A percentile compares a stretch with the other conserved stretches of the same genome.
phyloP scores from a whole-genome alignment of 108 stramenopile genomes.

The Cyclotella atomus region DNA sequence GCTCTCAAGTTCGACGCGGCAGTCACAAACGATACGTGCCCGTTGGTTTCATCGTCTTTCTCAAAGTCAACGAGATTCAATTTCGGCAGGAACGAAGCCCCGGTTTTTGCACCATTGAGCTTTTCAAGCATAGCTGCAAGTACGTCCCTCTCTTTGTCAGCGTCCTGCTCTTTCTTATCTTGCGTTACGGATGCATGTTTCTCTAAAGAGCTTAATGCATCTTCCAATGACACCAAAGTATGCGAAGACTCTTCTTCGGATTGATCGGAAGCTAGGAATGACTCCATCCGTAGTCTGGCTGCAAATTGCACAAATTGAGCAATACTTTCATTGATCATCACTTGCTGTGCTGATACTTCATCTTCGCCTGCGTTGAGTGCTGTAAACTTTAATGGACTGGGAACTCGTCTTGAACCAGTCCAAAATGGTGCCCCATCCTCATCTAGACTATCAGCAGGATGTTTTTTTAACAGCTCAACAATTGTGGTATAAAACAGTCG shows the following conservation, averaged over 20 bases:
- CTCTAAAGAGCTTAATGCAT: constrained; percentile 40
- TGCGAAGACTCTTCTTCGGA: constrained; percentile 10
- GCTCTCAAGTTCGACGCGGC: constrained; percentile 95
- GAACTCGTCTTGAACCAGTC: constrained; percentile 82
- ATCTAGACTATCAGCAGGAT: constrained; percentile 91
- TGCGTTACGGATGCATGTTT: constrained; percentile 13
- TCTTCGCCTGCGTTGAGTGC: constrained; percentile 35
- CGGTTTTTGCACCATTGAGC: constrained; percentile 52
- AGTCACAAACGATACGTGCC: constrained; percentile 93
- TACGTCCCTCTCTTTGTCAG: constrained; percentile 18
- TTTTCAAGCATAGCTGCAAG: constrained; percentile 27
- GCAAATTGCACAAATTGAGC: constrained; percentile 77
- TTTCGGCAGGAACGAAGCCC: constrained; percentile 40
- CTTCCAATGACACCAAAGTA: constrained; percentile 37
- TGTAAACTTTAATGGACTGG: constrained; percentile 56
- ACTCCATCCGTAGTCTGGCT: constrained; percentile 78
- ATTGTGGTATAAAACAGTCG: constrained; percentile 64
- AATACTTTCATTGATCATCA: constrained; percentile 72
- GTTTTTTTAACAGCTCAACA: constrained; percentile 65
- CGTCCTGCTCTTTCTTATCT: background rate
- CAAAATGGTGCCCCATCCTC: constrained; percentile 96
- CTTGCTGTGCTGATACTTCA: constrained; percentile 55
- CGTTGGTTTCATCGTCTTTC: constrained; percentile 97
- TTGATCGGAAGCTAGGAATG: constrained; percentile 23
- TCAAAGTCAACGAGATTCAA: constrained; percentile 83